phyloP scores from a whole-genome alignment of 495 filamentous ascomycete genomes.

The Penicillium angulare region DNA sequence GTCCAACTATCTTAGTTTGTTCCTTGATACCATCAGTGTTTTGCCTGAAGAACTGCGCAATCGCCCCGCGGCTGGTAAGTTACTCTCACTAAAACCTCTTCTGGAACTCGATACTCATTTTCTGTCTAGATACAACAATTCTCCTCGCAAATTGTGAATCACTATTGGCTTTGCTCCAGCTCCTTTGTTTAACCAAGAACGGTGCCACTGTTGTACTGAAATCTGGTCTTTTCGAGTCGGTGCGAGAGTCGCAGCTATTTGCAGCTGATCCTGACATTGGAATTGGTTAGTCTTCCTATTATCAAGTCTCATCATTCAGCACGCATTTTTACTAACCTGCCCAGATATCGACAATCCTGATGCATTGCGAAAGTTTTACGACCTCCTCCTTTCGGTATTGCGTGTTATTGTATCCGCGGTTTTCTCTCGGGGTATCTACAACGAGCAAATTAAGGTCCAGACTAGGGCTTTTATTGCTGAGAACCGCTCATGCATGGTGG shows the following conservation, averaged over 20 bases:
- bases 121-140: slow-evolving; percentile 47
- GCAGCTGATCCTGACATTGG: slow-evolving; percentile 91
- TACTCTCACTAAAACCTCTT: not conserved
- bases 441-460: slow-evolving; percentile 70
- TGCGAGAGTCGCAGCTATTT: slow-evolving; percentile 78
- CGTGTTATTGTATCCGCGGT: slow-evolving; percentile 78
- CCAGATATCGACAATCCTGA: slow-evolving; percentile 64
- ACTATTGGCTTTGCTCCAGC: slow-evolving; percentile 77
- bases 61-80: slow-evolving; percentile 51
- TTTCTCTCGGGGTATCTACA: slow-evolving; percentile 74
- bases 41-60: slow-evolving; percentile 64
- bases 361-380: slow-evolving; percentile 77
- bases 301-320: not conserved
- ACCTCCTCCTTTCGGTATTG: slow-evolving; percentile 74
- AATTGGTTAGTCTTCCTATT: slow-evolving; percentile 53
- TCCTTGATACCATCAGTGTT: slow-evolving; percentile 77
- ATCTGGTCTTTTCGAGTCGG: slow-evolving; percentile 80
- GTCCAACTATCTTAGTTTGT: slow-evolving; percentile 84
- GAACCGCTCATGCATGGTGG: slow-evolving; percentile 75
- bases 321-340: slow-evolving; percentile 14
- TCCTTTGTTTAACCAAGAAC: slow-evolving; percentile 72
- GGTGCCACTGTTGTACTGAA: slow-evolving; percentile 82
- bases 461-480: slow-evolving; percentile 73
- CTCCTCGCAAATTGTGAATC: slow-evolving; percentile 68
- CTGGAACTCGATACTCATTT: slow-evolving; percentile 23